Base-by-base conservation (phyloP, 176 grass and related monocot genomes). In the Eragrostis curvula region DNA sequence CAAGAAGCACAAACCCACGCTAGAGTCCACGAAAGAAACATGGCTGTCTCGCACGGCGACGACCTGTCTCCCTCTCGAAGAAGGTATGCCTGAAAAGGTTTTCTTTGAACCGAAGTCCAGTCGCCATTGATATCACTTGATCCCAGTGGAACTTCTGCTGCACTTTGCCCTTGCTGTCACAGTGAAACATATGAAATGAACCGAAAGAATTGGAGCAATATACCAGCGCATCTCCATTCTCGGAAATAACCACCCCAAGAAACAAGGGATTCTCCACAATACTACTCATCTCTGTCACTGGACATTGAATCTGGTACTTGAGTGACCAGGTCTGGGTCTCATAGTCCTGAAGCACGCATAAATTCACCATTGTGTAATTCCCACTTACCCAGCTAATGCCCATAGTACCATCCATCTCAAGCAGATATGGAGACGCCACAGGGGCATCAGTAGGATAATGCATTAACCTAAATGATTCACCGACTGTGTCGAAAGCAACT, bases 81-180 rank as follows among this genome's bases (percentile, higher is more conserved):
- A 73, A 74, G 0, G 3, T 3, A 83, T 83, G 81, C 14, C 15
- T 66, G 16, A 66, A 21, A 55, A 83, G 70, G 47, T 70, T 83
- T 74, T 74, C 59, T 55, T 74, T 66, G 32, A 53, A 74, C 36
- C 45, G 27, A 18, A 53, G 7, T 13, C 9, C 9, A 28, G 24
- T 36, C 51, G 24, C 14, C 10, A 0, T 1, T 43, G 45, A 9
- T 15, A 0, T 11, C 64, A 44, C 11, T 8, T 1, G 5, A 17
- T 20, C 2, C n/a, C 51, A 10, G 16, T 3, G 3, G 30, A 65
- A 66, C 27, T 16, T 74, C 11, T 66, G 13, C 47, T 66, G 32
- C 36, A 83, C 41, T 16, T 44, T 75, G 47, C 81, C 59, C 60
- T 66, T 75, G 59, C 58, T 66, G 29, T 83, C 81, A 53, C 5